Conservation (phyloP, 2,329 filamentous ascomycete species). For the Colletotrichum lentis region DNA sequence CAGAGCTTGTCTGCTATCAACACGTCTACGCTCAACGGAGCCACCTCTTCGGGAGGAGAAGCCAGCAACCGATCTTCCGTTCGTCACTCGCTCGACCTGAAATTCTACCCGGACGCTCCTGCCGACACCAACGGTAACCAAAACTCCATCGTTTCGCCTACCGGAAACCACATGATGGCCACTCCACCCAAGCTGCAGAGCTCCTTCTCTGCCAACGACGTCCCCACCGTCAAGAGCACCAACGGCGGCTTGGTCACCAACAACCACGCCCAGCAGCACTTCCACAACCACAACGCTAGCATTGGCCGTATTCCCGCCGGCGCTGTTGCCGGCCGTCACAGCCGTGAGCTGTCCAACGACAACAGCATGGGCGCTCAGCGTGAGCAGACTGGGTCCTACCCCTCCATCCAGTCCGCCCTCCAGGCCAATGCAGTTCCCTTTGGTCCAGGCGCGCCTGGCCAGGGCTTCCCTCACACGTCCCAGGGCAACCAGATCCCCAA, state of each 20-base stretch:
- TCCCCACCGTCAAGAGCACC: constrained; percentile 81
- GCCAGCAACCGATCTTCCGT: constrained; percentile 57
- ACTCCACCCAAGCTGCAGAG: constrained; percentile 80
- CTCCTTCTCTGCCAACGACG: constrained; percentile 89
- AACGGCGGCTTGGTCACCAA: constrained; percentile 53
- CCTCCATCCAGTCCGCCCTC: constrained; percentile 73
- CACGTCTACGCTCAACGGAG: constrained; percentile 49
- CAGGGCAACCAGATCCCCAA: constrained; percentile 41
- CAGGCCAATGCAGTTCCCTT: constrained; percentile 84
- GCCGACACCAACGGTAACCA: constrained; percentile 49
- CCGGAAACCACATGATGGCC: constrained; percentile 62
- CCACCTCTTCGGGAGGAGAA: constrained; percentile 53
- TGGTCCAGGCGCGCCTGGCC: constrained; percentile 64
- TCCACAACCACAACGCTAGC: constrained; percentile 82
- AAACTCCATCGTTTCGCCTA: constrained; percentile 54
- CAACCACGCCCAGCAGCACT: constrained; percentile 69
- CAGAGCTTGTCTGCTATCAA: constrained; percentile 63
- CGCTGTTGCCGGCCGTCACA: constrained; percentile 72
- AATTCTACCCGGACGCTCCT: constrained; percentile 58
- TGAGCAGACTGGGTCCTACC: constrained; percentile 60
- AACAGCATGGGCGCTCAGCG: constrained; percentile 51
- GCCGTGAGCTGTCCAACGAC: constrained; percentile 72
- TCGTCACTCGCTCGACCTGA: constrained; percentile 66
- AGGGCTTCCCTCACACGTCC: constrained; percentile 41
- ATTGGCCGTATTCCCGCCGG: constrained; percentile 80